Percentiles rank a stretch among this genome's conserved stretches.
Conservation (phyloP, 805 yeast genomes). For the Pichia thaimueangensis region DNA sequence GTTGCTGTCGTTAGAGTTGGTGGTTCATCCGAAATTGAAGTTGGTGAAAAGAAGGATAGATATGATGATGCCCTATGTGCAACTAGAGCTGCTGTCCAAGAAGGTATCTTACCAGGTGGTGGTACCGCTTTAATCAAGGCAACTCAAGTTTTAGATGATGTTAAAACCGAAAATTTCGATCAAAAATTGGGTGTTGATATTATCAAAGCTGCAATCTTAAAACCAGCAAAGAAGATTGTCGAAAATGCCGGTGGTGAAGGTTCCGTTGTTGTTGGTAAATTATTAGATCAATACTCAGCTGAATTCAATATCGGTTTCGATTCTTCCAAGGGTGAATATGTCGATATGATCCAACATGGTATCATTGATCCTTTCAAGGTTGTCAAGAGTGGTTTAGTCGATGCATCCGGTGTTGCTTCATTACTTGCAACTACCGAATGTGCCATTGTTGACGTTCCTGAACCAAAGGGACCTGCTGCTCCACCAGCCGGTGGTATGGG, state of each 20-base stretch:
- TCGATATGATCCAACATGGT: slow-evolving; percentile 95
- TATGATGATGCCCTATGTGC: slow-evolving; percentile 98
- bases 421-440: slow-evolving; percentile 97
- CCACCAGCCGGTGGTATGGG: slow-evolving; percentile 36
- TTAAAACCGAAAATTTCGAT: slow-evolving; percentile 83
- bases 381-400: slow-evolving; percentile 90
- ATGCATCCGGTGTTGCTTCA: slow-evolving; percentile 97
- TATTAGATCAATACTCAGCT: slow-evolving; percentile 50
- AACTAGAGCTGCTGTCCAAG: slow-evolving; percentile 98
- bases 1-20: slow-evolving; percentile 98
- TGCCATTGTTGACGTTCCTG: slow-evolving; percentile 94
- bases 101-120: slow-evolving; percentile 98
- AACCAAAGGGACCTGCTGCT: slow-evolving; percentile 54
- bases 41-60: slow-evolving; percentile 98
- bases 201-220: slow-evolving; percentile 85
- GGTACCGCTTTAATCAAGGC: slow-evolving; percentile 98
- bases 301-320: slow-evolving; percentile 90
- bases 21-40: slow-evolving; percentile 95
- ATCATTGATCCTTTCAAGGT: slow-evolving; percentile 98
- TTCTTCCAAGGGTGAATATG: slow-evolving; percentile 85
- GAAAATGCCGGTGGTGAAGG: slow-evolving; percentile 98
- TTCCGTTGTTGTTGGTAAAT: slow-evolving; percentile 90
- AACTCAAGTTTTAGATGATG: slow-evolving; percentile 60
- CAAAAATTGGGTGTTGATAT: slow-evolving; percentile 94
- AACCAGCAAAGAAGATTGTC: slow-evolving; percentile 92